phyloP scores from a whole-genome alignment of 1,284 basidiomycete species.

The Gastroboletus turbinatus region DNA sequence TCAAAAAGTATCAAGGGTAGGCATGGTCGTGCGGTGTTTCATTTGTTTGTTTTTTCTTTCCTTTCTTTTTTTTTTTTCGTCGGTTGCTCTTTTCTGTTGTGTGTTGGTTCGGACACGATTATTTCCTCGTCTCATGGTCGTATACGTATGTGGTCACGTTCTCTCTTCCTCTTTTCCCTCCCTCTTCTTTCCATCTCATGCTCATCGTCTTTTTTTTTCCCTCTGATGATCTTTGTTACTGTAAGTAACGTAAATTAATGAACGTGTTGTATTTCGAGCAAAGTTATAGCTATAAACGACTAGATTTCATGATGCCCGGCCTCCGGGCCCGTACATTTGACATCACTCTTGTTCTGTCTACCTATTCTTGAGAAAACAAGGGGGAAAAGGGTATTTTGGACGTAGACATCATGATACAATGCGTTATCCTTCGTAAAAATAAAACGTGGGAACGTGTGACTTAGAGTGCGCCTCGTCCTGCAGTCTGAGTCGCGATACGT shows the following conservation, averaged over 20 bases:
- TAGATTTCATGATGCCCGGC: not conserved
- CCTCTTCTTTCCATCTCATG: not conserved
- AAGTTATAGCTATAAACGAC: not conserved
- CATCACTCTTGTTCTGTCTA: not conserved
- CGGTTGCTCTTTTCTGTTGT: not conserved
- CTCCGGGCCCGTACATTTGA: not conserved
- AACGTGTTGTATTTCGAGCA: constrained; percentile 12
- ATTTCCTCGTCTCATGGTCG: not conserved
- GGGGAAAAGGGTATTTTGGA: no score
- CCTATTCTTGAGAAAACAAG: no score
- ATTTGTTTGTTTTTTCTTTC: not conserved
- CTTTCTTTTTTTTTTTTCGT: not conserved
- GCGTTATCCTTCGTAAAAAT: no score
- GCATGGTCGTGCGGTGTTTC: not conserved
- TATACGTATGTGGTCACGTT: not conserved
- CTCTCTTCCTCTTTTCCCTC: not conserved
- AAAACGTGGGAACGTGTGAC: not conserved
- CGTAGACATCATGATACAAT: no score
- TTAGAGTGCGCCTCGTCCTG: not conserved
- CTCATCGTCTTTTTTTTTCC: not conserved
- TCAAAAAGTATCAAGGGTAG: constrained; percentile 70
- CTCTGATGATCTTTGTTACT: not conserved
- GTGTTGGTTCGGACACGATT: not conserved
- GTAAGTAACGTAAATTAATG: not conserved
- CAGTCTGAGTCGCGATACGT: not conserved